Percentiles rank a stretch among this genome's conserved stretches.
phyloP scores from a whole-genome alignment of 2,329 filamentous ascomycete genomes.

The Aspergillus calidoustus region DNA sequence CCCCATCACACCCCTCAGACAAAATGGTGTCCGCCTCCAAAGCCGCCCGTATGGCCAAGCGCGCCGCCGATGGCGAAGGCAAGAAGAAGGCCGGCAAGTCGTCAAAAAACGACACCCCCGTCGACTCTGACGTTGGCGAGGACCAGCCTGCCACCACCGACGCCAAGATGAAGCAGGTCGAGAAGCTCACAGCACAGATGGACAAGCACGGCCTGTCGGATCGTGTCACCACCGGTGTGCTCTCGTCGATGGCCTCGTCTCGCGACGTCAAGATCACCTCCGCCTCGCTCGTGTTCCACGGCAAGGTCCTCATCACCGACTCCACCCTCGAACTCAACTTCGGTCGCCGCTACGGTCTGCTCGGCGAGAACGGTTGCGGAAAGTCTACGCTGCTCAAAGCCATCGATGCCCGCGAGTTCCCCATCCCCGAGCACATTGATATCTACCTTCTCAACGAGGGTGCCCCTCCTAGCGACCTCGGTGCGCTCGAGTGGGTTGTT shows the following conservation, averaged over 20 bases:
- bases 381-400: constrained; percentile 98
- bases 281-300: constrained; percentile 93
- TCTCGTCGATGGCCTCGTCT: constrained; percentile 81
- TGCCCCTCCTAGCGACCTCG: constrained; percentile 83
- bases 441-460: constrained; percentile 98
- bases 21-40: constrained; percentile 71
- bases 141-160: constrained; percentile 72
- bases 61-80: constrained; percentile 65
- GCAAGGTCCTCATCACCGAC: constrained; percentile 92
- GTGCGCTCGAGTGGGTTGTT: constrained; percentile 97
- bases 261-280: constrained; percentile 98
- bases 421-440: constrained; percentile 94
- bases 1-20: constrained; percentile 27
- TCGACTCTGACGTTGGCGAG: constrained; percentile 66
- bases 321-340: constrained; percentile 91
- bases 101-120: constrained; percentile 65
- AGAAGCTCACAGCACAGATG: constrained; percentile 88
- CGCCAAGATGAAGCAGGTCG: constrained; percentile 77
- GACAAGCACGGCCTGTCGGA: constrained; percentile 96
- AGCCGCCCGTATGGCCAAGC: constrained; percentile 70
- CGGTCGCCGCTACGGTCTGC: constrained; percentile 87
- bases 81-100: constrained; percentile 74
- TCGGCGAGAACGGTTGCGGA: constrained; percentile 98
- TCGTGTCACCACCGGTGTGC: constrained; percentile 95
- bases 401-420: constrained; percentile 90